Conservation (phyloP, 495 filamentous ascomycete species). For the Penicillium paradoxum region DNA sequence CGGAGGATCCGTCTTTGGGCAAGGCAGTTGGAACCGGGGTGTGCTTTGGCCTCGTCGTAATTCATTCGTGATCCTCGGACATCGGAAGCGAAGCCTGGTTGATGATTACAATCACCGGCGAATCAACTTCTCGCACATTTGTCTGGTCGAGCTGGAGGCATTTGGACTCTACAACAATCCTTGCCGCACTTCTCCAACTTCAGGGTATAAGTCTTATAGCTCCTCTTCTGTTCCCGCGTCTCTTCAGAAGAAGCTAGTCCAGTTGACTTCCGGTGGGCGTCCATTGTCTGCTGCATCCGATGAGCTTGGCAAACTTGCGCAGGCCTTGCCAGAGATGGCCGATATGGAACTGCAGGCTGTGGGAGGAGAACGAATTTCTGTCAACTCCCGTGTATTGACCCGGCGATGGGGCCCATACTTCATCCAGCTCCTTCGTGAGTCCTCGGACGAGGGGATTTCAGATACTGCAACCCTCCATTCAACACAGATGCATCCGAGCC, state of each 20-base stretch:
- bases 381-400: slow-evolving; percentile 84
- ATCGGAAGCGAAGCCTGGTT: slow-evolving; percentile 86
- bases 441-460: slow-evolving; percentile 43
- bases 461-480: slow-evolving; percentile 54
- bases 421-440: slow-evolving; percentile 79
- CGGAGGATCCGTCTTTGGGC: slow-evolving; percentile 86
- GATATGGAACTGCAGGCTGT: slow-evolving; percentile 96
- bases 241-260: slow-evolving; percentile 52
- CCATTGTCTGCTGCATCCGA: slow-evolving; percentile 65
- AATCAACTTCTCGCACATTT: slow-evolving; percentile 95
- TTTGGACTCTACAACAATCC: slow-evolving; percentile 97
- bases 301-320: slow-evolving; percentile 76
- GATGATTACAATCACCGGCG: slow-evolving; percentile 97
- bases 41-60: slow-evolving; percentile 89
- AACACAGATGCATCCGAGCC: slow-evolving; percentile 41
- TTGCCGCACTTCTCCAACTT: slow-evolving; percentile 66
- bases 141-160: slow-evolving; percentile 92
- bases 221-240: slow-evolving; percentile 57
- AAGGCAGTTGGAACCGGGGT: slow-evolving; percentile 95
- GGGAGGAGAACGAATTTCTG: slow-evolving; percentile 82
- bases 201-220: slow-evolving; percentile 75
- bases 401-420: slow-evolving; percentile 94
- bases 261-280: slow-evolving; percentile 65
- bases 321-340: slow-evolving; percentile 75
- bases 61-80: slow-evolving; percentile 89